phyloP scores from a whole-genome alignment of 1,284 basidiomycete species.

The Rhodotorula glutinis region DNA sequence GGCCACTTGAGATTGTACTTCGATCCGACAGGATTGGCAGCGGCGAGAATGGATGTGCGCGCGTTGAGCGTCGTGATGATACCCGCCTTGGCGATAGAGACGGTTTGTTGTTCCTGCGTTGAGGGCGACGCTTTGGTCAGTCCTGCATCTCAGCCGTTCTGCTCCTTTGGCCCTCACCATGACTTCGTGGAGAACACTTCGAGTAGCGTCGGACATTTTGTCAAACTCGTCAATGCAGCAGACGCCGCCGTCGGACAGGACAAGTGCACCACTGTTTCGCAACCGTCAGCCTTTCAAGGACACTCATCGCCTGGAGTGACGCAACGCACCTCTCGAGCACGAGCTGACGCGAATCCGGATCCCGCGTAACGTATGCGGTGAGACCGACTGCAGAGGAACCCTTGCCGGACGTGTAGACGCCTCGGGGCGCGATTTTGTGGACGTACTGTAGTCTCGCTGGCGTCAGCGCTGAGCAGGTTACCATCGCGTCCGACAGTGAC shows the following conservation, averaged over 20 bases:
- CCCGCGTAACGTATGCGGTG: conserved; percentile 95
- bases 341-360: conserved; percentile 95
- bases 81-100: conserved; percentile 98
- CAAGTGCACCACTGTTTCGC: conserved; percentile 68
- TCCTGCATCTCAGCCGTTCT: no score
- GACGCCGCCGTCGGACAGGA: conserved; percentile 93
- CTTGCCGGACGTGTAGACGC: conserved; percentile 95
- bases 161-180: conserved; percentile 63
- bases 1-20: conserved; percentile 65
- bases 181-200: conserved; percentile 96
- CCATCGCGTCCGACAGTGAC: conserved; percentile 38
- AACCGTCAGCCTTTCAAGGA: no score
- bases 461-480: neutral
- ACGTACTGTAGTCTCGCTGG: conserved; percentile 69
- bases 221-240: conserved; percentile 99
- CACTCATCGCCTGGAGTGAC: conserved; percentile 16
- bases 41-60: conserved; percentile 91
- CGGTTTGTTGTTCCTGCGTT: conserved; percentile 94
- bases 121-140: no score
- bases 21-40: conserved; percentile 93
- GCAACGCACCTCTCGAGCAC: conserved; percentile 77
- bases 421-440: conserved; percentile 95
- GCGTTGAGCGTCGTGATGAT: conserved; percentile 99
- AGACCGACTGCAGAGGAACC: conserved; percentile 97
- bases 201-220: conserved; percentile 96